Conservation (phyloP, 1,284 basidiomycete species). For the Neonothopanus nambi region DNA sequence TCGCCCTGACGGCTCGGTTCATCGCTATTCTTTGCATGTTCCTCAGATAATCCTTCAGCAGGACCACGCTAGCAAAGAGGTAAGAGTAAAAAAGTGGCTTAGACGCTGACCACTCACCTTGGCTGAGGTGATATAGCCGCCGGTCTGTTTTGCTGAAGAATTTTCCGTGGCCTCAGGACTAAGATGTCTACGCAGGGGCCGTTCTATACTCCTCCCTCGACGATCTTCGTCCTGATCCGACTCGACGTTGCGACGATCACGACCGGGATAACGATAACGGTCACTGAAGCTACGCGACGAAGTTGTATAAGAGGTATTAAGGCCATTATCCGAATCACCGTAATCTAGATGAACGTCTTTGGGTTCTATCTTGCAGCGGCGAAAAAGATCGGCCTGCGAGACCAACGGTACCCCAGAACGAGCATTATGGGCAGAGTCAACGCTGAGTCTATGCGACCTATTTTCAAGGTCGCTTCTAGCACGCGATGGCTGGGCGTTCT, state of each 20-base stretch:
- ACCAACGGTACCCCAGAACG: constrained; percentile 23
- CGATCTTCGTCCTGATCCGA: background rate
- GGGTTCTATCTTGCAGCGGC: constrained; percentile 29
- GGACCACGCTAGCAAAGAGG: too few relatives aligned
- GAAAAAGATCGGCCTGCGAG: constrained; percentile 37
- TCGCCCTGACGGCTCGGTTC: too few relatives aligned
- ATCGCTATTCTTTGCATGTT: too few relatives aligned
- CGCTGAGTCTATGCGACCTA: background rate
- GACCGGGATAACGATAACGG: too few relatives aligned
- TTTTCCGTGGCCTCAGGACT: too few relatives aligned
- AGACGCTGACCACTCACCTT: too few relatives aligned
- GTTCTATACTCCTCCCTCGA: background rate
- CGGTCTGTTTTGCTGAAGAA: too few relatives aligned
- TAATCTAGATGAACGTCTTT: constrained; percentile 12
- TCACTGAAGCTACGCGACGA: too few relatives aligned
- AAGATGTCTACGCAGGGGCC: too few relatives aligned
- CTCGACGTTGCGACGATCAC: background rate
- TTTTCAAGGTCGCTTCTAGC: background rate
- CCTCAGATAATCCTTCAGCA: too few relatives aligned
- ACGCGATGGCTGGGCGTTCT: background rate
- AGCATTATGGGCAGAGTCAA: background rate
- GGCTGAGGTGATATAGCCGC: too few relatives aligned
- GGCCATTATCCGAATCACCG: background rate
- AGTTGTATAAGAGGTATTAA: background rate
- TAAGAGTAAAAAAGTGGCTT: too few relatives aligned